These are phyloP conservation scores for Nicotiana paniculata DNA, from an alignment of 257 asterid species.

Conservation along the genomic window DNA sequence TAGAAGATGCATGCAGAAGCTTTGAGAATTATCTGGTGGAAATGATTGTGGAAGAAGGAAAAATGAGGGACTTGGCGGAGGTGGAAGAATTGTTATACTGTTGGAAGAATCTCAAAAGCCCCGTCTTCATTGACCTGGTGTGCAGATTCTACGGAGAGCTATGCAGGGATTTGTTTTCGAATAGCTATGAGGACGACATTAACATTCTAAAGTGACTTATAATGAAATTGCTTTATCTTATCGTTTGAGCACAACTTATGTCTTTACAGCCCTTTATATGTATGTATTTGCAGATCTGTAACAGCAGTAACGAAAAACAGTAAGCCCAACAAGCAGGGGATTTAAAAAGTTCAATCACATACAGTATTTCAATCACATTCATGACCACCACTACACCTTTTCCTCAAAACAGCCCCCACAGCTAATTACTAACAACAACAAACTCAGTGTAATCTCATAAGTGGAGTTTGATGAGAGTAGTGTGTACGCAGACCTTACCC, in stretches of 20 bases:
- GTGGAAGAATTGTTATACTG: slow-evolving; percentile 67
- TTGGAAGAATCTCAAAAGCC: slow-evolving; percentile 57
- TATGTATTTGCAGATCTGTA: background rate
- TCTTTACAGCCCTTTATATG: background rate
- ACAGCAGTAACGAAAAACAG: background rate
- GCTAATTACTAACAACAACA: background rate
- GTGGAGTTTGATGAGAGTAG: too few relatives aligned
- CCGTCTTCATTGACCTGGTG: slow-evolving; percentile 54
- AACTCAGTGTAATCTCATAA: too few relatives aligned
- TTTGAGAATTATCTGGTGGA: slow-evolving; percentile 64
- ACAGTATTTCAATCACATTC: background rate
- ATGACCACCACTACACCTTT: background rate
- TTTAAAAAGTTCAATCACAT: background rate
- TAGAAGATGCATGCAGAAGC: slow-evolving; percentile 64
- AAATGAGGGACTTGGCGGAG: slow-evolving; percentile 46
- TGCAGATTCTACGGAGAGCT: slow-evolving; percentile 66
- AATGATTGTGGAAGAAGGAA: slow-evolving; percentile 65
- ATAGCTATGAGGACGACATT: slow-evolving; percentile 14
- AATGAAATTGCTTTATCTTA: background rate
- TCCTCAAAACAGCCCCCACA: background rate
- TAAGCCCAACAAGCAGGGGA: background rate
- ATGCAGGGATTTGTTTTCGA: slow-evolving; percentile 58
- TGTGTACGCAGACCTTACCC: too few relatives aligned
- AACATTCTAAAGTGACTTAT: background rate
- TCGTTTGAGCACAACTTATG: background rate